Percentiles rank a stretch among this genome's conserved stretches.
phyloP scores from a whole-genome alignment of 2,329 filamentous ascomycete genomes.

The Clarireedia sp. region DNA sequence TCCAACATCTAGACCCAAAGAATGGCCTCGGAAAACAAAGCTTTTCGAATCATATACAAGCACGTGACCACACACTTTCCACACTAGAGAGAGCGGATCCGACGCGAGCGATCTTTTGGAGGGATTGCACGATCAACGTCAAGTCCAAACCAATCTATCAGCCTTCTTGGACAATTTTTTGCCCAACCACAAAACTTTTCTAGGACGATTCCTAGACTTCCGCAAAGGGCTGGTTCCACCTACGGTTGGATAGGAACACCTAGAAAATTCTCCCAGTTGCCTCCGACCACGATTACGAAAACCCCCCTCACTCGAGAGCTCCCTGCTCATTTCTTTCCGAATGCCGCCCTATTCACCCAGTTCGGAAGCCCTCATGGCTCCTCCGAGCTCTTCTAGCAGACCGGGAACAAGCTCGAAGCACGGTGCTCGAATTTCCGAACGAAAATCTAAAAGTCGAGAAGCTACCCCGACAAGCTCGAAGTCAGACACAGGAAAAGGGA shows the following conservation, averaged over 20 bases:
- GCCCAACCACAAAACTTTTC: neutral
- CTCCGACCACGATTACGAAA: neutral
- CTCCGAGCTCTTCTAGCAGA: slow-evolving; percentile 9
- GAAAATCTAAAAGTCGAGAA: slow-evolving; percentile 7
- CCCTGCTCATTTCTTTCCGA: neutral
- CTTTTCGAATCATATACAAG: neutral
- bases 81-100: too few relatives aligned
- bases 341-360: neutral
- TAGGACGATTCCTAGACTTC: too few relatives aligned
- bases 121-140: too few relatives aligned
- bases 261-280: neutral
- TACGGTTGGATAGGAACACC: too few relatives aligned
- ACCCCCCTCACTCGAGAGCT: neutral
- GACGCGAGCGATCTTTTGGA: too few relatives aligned
- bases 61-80: too few relatives aligned
- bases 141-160: too few relatives aligned
- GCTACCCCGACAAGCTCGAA: neutral
- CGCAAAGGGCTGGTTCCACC: too few relatives aligned
- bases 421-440: slow-evolving; percentile 1
- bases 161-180: neutral
- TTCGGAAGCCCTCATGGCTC: slow-evolving; percentile 11
- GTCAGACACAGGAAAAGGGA: neutral
- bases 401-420: neutral
- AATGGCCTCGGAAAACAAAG: neutral
- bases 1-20: neutral